Evolutionary conservation across 768 basidiomycete genomes (phyloP).

Genomic region (Phlegmacium glaucopus): DNA sequence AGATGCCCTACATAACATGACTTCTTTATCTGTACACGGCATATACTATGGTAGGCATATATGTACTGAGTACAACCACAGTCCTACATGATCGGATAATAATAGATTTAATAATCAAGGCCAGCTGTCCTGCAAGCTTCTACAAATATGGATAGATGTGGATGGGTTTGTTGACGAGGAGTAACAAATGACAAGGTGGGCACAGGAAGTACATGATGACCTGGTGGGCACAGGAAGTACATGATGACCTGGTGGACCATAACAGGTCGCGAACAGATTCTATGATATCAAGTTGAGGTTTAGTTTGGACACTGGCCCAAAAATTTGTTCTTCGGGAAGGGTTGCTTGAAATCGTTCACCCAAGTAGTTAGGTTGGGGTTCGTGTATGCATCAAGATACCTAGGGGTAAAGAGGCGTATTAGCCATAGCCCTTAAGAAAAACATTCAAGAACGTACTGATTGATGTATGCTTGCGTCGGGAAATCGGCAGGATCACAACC

Average conservation of each 20-base stretch:
- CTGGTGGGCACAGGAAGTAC: not conserved
- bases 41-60: not conserved
- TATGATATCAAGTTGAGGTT: not conserved
- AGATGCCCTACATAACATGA: not conserved
- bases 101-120: not conserved
- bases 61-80: not conserved
- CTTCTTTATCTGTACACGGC: not conserved
- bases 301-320: conserved; percentile 51
- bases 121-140: not conserved
- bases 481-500: conserved; percentile 80
- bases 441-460: conserved; percentile 43
- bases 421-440: not conserved
- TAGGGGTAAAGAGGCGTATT: conserved; percentile 13
- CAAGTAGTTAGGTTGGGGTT: conserved; percentile 82
- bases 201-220: not conserved
- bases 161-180: no score
- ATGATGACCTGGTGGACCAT: not conserved
- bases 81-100: not conserved
- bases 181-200: no score
- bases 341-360: conserved; percentile 57
- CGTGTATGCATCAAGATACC: conserved; percentile 68
- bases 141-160: no score
- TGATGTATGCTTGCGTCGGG: conserved; percentile 83
- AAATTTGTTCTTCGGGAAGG: conserved; percentile 66
- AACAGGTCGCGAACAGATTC: not conserved